Evolutionary conservation across 2,329 filamentous ascomycete genomes (phyloP).

Genomic region (Apiospora saccharicola): DNA sequence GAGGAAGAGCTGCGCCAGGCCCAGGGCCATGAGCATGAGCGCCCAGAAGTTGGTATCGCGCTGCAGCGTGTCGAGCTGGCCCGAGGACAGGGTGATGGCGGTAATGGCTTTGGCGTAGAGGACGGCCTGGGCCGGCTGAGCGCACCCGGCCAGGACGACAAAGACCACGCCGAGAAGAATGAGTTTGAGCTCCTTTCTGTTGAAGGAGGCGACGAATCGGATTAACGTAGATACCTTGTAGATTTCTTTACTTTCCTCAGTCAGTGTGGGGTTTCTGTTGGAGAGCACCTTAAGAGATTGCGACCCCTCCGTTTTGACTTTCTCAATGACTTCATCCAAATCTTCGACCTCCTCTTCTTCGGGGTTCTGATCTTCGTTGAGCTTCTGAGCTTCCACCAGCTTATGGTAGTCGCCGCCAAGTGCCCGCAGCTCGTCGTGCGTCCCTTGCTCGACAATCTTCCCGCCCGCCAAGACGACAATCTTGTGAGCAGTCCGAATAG

Average conservation of each 20-base stretch:
- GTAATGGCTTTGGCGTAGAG: not conserved
- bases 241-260: conserved; percentile 47
- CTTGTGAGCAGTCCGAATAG: conserved; percentile 91
- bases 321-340: not conserved
- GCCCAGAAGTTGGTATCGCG: conserved; percentile 14
- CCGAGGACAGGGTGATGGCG: not conserved
- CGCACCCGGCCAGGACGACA: conserved; percentile 72
- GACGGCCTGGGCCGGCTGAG: not conserved
- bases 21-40: conserved; percentile 19
- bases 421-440: conserved; percentile 79
- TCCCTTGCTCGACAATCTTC: conserved; percentile 90
- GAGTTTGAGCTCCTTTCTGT: conserved; percentile 75
- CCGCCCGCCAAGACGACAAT: conserved; percentile 92
- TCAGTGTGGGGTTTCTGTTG: not conserved
- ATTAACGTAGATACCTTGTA: conserved; percentile 80
- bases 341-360: not conserved
- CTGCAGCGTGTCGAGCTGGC: not conserved
- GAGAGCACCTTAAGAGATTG: not conserved
- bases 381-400: conserved; percentile 67
- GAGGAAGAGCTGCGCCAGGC: conserved; percentile 52
- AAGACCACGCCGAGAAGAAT: conserved; percentile 89
- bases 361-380: not conserved
- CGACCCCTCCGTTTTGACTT: not conserved
- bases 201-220: conserved; percentile 82
- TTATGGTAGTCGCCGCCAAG: conserved; percentile 77